Evolutionary conservation across 331 rosid genomes (phyloP).

Genomic region (Rosa hybrid): DNA sequence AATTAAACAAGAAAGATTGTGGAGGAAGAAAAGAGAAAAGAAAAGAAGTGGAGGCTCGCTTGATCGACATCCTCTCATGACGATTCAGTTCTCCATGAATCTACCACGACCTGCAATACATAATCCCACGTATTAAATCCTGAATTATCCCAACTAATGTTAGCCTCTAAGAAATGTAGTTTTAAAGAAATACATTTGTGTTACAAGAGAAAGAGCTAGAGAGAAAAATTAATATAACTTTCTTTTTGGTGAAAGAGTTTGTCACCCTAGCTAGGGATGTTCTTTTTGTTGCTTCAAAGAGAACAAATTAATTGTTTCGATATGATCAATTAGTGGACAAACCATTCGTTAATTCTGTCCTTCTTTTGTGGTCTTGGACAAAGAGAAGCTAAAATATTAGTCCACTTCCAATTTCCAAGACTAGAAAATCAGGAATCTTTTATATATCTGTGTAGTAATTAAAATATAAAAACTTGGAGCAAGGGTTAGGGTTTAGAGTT

Average conservation of each 20-base stretch:
- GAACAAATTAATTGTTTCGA: neutral
- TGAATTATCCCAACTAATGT: neutral
- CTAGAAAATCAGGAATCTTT: neutral
- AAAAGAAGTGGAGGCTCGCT: neutral
- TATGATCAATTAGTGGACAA: neutral
- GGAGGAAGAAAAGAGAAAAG: neutral
- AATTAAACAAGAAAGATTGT: neutral
- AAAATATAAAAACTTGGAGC: neutral
- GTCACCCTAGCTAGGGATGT: neutral
- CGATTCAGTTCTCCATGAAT: neutral
- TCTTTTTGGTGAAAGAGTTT: neutral
- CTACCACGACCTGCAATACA: neutral
- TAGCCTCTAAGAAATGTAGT: neutral
- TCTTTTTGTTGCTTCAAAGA: neutral
- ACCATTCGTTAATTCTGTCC: neutral
- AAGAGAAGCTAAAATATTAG: neutral
- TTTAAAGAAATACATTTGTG: neutral
- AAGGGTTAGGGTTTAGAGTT: neutral
- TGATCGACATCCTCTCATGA: slow-evolving; percentile 10
- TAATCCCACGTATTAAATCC: neutral
- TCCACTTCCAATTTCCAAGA: slow-evolving; percentile 10
- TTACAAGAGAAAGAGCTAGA: neutral
- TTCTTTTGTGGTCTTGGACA: neutral
- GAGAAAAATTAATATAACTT: neutral
- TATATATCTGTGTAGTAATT: neutral